phyloP scores from a whole-genome alignment of 1,284 basidiomycete species.

The Cryptococcus hybrid region DNA sequence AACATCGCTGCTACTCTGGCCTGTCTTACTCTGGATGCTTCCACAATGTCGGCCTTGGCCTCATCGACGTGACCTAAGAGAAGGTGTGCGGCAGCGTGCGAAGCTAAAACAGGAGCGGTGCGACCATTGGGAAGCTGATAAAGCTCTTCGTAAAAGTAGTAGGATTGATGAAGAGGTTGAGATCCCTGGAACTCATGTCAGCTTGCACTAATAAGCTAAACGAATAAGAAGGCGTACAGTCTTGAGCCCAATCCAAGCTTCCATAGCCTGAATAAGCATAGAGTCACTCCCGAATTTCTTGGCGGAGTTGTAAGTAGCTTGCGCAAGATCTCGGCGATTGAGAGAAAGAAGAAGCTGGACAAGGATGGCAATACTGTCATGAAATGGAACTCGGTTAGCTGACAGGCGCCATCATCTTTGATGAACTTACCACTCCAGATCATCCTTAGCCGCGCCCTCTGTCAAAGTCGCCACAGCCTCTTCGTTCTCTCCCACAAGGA shows the following conservation, averaged over 20 bases:
- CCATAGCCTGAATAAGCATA: slow-evolving; percentile 81
- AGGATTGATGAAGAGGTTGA: slow-evolving; percentile 57
- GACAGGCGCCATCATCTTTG: background rate
- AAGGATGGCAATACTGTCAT: slow-evolving; percentile 67
- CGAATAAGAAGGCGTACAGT: slow-evolving; percentile 57
- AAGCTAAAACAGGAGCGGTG: slow-evolving; percentile 67
- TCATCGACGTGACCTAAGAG: slow-evolving; percentile 75
- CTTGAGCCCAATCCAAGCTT: slow-evolving; percentile 79
- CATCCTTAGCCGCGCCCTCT: slow-evolving; percentile 64
- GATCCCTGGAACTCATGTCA: slow-evolving; percentile 50
- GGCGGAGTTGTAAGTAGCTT: slow-evolving; percentile 73
- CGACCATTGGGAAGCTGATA: slow-evolving; percentile 78
- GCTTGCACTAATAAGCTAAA: background rate
- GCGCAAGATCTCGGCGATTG: slow-evolving; percentile 79
- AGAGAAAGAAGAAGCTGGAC: slow-evolving; percentile 84
- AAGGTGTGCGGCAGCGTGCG: slow-evolving; percentile 79
- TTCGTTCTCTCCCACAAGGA: slow-evolving; percentile 76
- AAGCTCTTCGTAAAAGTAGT: slow-evolving; percentile 90
- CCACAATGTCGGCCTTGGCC: slow-evolving; percentile 78
- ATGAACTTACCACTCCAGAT: slow-evolving; percentile 78
- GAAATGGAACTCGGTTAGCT: background rate
- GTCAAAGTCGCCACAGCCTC: slow-evolving; percentile 86
- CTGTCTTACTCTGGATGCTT: slow-evolving; percentile 63
- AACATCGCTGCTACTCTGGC: slow-evolving; percentile 61
- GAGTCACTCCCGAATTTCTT: slow-evolving; percentile 86